Percentiles rank a stretch among this genome's conserved stretches.
Evolutionary conservation across 228 moss, liverwort and hornwort genomes (phyloP).

Genomic region (Sphagnum fallax): DNA sequence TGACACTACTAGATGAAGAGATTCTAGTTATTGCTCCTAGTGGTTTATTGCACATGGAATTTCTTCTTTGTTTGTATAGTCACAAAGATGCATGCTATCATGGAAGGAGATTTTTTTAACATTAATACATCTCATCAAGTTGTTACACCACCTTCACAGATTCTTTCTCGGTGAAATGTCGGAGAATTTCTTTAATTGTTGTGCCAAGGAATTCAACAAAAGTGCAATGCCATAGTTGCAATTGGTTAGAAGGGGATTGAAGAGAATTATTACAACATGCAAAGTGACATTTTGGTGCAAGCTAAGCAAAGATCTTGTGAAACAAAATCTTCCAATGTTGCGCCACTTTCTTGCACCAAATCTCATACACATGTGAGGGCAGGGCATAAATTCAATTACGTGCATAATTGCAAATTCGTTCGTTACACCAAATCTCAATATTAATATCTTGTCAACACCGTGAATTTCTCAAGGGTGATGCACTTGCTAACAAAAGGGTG

Average conservation of each 20-base stretch:
- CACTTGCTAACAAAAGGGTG: too few species aligned
- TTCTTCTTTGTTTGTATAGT: neutral
- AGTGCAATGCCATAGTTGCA: neutral
- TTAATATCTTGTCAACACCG: too few species aligned
- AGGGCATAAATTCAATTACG: too few species aligned
- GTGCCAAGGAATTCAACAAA: too few species aligned
- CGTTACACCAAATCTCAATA: too few species aligned
- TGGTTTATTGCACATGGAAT: neutral
- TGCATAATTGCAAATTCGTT: too few species aligned
- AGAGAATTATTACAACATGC: neutral
- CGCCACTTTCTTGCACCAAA: neutral
- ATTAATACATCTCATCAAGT: neutral
- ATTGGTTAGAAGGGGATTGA: neutral
- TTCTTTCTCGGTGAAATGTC: neutral
- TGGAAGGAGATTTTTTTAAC: neutral
- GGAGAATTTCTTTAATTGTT: neutral
- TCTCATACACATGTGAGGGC: neutral
- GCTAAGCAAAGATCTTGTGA: neutral
- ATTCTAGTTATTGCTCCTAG: neutral
- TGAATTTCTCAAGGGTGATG: too few species aligned
- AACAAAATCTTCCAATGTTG: neutral
- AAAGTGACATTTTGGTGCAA: neutral
- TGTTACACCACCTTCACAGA: neutral
- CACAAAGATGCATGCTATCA: neutral
- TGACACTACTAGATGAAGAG: neutral